phyloP scores from a whole-genome alignment of 179 eudicot species.

The Pouteria campechiana region DNA sequence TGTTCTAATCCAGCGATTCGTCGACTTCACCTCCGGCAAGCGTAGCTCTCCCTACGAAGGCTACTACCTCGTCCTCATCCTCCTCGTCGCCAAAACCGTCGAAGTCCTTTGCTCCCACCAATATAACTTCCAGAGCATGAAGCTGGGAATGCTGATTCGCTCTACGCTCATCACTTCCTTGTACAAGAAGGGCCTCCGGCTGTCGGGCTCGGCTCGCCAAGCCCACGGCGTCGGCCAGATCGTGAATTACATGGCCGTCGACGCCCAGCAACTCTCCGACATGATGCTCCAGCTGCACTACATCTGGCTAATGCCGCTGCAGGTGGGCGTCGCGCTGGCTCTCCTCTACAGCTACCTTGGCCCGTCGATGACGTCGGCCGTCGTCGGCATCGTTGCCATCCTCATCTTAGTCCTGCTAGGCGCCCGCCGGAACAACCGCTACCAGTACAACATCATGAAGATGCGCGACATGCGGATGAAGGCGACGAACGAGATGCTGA shows the following conservation, averaged over 20 bases:
- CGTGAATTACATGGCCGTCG: constrained; percentile 96
- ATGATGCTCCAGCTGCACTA: constrained; percentile 90
- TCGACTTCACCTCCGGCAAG: constrained; percentile 62
- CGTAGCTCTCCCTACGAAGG: constrained; percentile 69
- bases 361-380: constrained; percentile 37
- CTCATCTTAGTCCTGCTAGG: constrained; percentile 46
- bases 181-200: constrained; percentile 70
- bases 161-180: constrained; percentile 69
- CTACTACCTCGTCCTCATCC: constrained; percentile 58
- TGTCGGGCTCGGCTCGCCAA: constrained; percentile 80
- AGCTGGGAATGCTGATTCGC: constrained; percentile 83
- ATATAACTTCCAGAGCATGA: constrained; percentile 75
- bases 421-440: constrained; percentile 46
- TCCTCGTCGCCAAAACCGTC: constrained; percentile 52
- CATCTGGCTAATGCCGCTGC: constrained; percentile 85
- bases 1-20: constrained; percentile 52
- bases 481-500: constrained; percentile 94
- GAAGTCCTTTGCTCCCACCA: constrained; percentile 78
- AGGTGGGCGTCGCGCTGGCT: constrained; percentile 44
- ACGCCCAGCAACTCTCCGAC: constrained; percentile 94
- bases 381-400: constrained; percentile 37
- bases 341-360: constrained; percentile 56
- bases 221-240: constrained; percentile 89
- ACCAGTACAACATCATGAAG: constrained; percentile 54
- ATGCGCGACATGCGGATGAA: constrained; percentile 83